phyloP scores from a whole-genome alignment of 352 stramenopile species.

The Hyaloperonospora brassicae region DNA sequence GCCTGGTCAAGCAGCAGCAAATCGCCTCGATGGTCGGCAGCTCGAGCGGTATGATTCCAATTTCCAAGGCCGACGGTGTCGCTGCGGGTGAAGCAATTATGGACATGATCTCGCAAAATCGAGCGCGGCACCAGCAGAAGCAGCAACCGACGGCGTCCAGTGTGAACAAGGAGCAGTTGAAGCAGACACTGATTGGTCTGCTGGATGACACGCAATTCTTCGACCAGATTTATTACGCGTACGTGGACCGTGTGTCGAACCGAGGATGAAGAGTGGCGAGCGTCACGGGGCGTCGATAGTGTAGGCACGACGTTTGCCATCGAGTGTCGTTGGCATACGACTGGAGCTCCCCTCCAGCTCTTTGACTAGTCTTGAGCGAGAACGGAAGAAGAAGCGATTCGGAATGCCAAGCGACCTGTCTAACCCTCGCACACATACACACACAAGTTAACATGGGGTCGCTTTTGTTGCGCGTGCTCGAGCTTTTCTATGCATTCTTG shows the following conservation, averaged over 20 bases:
- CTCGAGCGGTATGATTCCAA: conserved; percentile 44
- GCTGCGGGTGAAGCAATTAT: conserved; percentile 75
- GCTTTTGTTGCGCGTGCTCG: conserved; percentile 16
- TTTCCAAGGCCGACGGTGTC: conserved; percentile 74
- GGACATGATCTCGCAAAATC: conserved; percentile 66
- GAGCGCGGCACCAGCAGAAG: conserved; percentile 29
- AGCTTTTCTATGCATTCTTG: conserved; percentile 3
- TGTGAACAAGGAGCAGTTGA: conserved; percentile 82
- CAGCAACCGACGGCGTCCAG: conserved; percentile 15
- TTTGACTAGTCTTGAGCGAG: conserved; percentile 6
- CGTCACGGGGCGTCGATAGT: conserved; percentile 20
- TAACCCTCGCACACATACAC: conserved; percentile 8
- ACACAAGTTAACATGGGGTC: conserved; percentile 19
- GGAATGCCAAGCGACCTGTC: conserved; percentile 13
- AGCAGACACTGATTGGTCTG: conserved; percentile 73
- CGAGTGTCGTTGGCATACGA: conserved; percentile 28
- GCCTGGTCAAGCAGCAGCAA: conserved; percentile 20
- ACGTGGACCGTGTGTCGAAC: conserved; percentile 56
- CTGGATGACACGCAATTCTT: conserved; percentile 81
- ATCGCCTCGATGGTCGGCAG: conserved; percentile 8
- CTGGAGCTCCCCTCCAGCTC: conserved; percentile 16
- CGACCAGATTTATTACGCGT: conserved; percentile 84
- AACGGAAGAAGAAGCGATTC: conserved; percentile 3
- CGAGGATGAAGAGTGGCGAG: conserved; percentile 24
- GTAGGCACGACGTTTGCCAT: conserved; percentile 19